Conservation (phyloP, 768 basidiomycete species). For the Tubosaeta sp. region DNA sequence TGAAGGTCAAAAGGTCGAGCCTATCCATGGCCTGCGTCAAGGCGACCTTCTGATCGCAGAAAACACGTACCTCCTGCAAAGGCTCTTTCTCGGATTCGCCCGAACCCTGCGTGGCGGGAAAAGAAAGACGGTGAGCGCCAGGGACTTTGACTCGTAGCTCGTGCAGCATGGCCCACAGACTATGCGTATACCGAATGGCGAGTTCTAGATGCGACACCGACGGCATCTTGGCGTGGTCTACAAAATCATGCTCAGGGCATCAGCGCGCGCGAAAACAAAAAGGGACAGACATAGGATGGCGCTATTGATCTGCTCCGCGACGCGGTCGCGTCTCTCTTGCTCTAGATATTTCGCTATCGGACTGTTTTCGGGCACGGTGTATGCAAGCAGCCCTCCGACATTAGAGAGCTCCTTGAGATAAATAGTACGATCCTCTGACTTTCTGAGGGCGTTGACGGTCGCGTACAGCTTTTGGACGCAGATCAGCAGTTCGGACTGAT, state of each 20-base stretch:
- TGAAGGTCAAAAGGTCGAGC: constrained; percentile 54
- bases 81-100: constrained; percentile 31
- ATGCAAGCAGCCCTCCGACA: constrained; percentile 79
- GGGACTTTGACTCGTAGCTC: constrained; percentile 46
- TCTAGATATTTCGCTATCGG: constrained; percentile 71
- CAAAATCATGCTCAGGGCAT: background rate
- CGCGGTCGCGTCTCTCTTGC: constrained; percentile 69
- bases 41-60: background rate
- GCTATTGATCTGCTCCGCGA: constrained; percentile 85
- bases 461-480: constrained; percentile 66
- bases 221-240: constrained; percentile 50
- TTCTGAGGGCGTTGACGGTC: constrained; percentile 52
- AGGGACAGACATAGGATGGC: constrained; percentile 73
- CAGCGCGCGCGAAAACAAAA: background rate
- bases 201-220: constrained; percentile 62
- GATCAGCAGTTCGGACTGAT: constrained; percentile 47
- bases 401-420: constrained; percentile 70
- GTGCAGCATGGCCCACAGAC: constrained; percentile 54
- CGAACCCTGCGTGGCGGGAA: constrained; percentile 34
- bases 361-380: constrained; percentile 73
- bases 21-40: constrained; percentile 14
- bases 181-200: constrained; percentile 59
- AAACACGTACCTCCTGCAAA: constrained; percentile 34
- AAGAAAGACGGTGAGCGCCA: constrained; percentile 31
- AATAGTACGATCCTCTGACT: constrained; percentile 49